Conservation (phyloP, 2,329 filamentous ascomycete genomes). For the Leptographium procerum region DNA sequence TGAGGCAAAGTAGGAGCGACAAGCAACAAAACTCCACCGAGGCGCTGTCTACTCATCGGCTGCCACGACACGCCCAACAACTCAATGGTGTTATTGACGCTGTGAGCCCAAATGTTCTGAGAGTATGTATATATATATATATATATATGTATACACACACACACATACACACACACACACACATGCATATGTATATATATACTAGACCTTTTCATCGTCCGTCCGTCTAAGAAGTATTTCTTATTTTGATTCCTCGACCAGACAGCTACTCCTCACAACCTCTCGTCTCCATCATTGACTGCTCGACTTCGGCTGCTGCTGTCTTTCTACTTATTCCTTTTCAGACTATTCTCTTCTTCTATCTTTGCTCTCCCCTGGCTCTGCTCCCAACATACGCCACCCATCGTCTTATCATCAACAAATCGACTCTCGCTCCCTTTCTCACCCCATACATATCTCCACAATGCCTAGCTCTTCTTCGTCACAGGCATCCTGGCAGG, state of each 20-base stretch:
- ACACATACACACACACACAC: no score
- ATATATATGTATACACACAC: no score
- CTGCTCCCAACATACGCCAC: not conserved
- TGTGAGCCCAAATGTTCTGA: conserved; percentile 6
- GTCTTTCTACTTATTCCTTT: not conserved
- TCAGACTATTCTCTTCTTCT: not conserved
- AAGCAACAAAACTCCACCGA: conserved; percentile 1
- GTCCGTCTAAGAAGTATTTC: not conserved
- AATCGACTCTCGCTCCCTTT: not conserved
- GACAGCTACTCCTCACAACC: not conserved
- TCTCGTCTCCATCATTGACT: not conserved
- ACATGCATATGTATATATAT: no score
- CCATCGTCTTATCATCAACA: not conserved
- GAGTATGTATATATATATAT: no score
- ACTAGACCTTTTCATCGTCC: conserved; percentile 6
- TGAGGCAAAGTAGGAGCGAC: not conserved
- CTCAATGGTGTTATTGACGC: conserved; percentile 3
- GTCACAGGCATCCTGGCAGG: conserved; percentile 19
- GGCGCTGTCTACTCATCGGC: conserved; percentile 6
- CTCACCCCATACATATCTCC: not conserved
- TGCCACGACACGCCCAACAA: conserved; percentile 10
- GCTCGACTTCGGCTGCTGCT: not conserved
- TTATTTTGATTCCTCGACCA: not conserved
- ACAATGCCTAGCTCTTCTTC: conserved; percentile 8
- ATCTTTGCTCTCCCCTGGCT: not conserved